Base-by-base conservation (phyloP, 306 rosid genomes). In the Dryas alaskensis region DNA sequence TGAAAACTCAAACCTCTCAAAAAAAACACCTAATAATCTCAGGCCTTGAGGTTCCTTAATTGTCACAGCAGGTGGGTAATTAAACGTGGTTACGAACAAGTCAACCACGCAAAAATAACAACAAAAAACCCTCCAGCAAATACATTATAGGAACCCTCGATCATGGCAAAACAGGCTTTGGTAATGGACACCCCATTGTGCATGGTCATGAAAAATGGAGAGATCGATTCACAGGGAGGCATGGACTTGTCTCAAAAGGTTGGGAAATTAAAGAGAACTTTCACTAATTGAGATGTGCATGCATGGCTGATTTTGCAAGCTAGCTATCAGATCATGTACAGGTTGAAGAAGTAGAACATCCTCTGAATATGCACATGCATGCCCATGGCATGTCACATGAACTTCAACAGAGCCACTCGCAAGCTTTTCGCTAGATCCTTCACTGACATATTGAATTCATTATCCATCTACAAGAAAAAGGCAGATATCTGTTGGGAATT, bases 401-500 rank as follows among this genome's bases (percentile, higher is more conserved):
- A 62, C 64, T 82, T 81, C 82, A 67, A 17, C 58, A 85, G 71
- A 69, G 82, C 87, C 69, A 58, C 55, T 62, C 84, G 79, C 6
- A 89, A 46, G 22, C 47, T 77, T 72, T 68, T 80, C 25, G 81
- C 84, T 8, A 92, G 69, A 70, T 86, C 91, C 80, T 77, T 59
- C 72, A 73, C 70, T 19, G 82, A 65, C 83, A 82, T 60, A 37
- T 69, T 79, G 76, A 80, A 83, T 43, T 81, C 88, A 9, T 80
- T 78, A 7, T 88, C 89, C 90, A 81, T 79, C 97, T 92, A 88
- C 70, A 74, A 59, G 22, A 66, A 17, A 64, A 64, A 14, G 19
- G 8, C 6, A 0, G 1, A 45, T 45, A 8, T 45, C 8, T 44
- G 7, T 44, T 22, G 0, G 22, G 22, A 22, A 22, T 22, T 22